Percentiles rank a stretch among this genome's conserved stretches.
phyloP scores from a whole-genome alignment of 768 basidiomycete genomes.

The Boletus reticulatus region DNA sequence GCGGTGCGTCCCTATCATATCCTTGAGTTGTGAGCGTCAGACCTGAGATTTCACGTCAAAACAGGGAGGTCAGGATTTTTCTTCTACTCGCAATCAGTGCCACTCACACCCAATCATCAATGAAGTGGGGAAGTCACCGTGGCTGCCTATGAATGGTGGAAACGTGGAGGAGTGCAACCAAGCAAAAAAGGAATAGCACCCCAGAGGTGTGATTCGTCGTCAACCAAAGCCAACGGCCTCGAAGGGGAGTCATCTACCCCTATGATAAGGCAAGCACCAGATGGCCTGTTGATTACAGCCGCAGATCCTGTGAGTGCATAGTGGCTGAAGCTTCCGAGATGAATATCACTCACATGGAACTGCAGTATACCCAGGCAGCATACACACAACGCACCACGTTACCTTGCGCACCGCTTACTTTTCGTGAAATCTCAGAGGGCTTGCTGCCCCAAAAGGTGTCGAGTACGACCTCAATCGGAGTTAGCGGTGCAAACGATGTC shows the following conservation, averaged over 20 bases:
- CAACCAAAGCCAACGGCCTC: neutral
- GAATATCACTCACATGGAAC: constrained; percentile 11
- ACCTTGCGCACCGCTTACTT: constrained; percentile 56
- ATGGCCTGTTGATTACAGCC: constrained; percentile 19
- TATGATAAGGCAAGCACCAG: constrained; percentile 6
- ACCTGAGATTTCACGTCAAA: neutral
- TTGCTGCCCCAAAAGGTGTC: constrained; percentile 38
- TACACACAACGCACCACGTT: constrained; percentile 54
- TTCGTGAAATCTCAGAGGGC: constrained; percentile 61
- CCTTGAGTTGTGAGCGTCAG: neutral
- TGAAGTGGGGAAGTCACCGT: constrained; percentile 63
- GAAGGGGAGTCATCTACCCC: neutral
- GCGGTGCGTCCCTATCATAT: constrained; percentile 17
- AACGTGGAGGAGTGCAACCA: constrained; percentile 30
- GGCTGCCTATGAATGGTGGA: constrained; percentile 62
- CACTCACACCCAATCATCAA: neutral
- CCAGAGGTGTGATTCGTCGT: neutral
- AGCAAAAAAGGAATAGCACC: constrained; percentile 3
- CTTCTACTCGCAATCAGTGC: constrained; percentile 23
- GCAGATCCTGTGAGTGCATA: constrained; percentile 25
- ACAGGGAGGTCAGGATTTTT: constrained; percentile 23
- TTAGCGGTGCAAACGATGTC: neutral
- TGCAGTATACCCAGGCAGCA: constrained; percentile 59
- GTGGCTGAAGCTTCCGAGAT: neutral
- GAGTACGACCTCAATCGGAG: constrained; percentile 9